Conservation (phyloP, 1,284 basidiomycete genomes). For the Microbotryomycetes sp. region DNA sequence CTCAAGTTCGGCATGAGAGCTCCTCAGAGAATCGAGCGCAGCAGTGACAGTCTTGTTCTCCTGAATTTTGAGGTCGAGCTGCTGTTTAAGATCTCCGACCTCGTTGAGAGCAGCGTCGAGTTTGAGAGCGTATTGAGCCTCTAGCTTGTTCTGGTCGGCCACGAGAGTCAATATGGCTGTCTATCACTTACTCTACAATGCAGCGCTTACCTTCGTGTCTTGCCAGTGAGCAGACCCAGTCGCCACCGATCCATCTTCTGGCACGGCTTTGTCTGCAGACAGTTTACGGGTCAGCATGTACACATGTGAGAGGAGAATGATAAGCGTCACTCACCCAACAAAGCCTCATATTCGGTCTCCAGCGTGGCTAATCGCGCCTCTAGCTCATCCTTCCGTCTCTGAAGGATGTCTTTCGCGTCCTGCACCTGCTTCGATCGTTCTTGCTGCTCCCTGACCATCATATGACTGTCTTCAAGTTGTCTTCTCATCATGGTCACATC, state of each 20-base stretch:
- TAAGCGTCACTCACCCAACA: slow-evolving; percentile 59
- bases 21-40: slow-evolving; percentile 86
- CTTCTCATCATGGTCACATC: slow-evolving; percentile 74
- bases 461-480: slow-evolving; percentile 83
- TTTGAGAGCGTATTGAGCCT: slow-evolving; percentile 85
- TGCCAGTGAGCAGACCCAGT: slow-evolving; percentile 57
- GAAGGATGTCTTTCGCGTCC: slow-evolving; percentile 84
- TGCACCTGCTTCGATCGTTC: slow-evolving; percentile 82
- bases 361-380: slow-evolving; percentile 73
- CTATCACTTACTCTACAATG: slow-evolving; percentile 1
- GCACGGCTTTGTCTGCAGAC: slow-evolving; percentile 39
- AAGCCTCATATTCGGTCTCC: slow-evolving; percentile 91
- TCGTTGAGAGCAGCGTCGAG: slow-evolving; percentile 83
- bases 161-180: slow-evolving; percentile 8
- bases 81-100: slow-evolving; percentile 81
- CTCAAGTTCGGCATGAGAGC: slow-evolving; percentile 97
- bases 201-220: slow-evolving; percentile 74
- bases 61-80: slow-evolving; percentile 76
- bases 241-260: slow-evolving; percentile 39
- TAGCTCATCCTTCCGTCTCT: slow-evolving; percentile 76
- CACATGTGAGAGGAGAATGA: not conserved
- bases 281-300: not conserved
- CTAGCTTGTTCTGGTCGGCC: slow-evolving; percentile 73
- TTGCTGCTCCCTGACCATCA: slow-evolving; percentile 75
- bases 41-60: slow-evolving; percentile 80